Conservation (phyloP, 164 flowering plant genomes). For the Nymphaea colorata region DNA sequence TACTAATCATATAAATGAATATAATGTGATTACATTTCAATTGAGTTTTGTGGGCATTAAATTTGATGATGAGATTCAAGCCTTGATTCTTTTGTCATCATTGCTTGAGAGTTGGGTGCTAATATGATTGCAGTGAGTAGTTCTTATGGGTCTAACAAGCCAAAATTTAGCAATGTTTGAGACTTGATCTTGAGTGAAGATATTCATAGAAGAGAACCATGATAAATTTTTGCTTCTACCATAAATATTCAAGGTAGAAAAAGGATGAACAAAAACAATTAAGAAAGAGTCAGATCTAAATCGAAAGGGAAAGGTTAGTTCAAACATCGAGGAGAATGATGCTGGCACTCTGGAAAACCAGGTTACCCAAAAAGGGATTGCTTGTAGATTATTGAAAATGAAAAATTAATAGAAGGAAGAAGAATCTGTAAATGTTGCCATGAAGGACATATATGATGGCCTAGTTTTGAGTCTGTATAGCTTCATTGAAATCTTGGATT, state of each 20-base stretch:
- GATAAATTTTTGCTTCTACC: not conserved
- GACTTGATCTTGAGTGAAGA: not conserved
- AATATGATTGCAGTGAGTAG: not conserved
- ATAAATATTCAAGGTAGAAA: not conserved
- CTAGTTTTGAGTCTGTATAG: too few species aligned
- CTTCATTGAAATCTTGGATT: too few species aligned
- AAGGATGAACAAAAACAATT: not conserved
- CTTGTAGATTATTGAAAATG: not conserved
- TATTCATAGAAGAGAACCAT: not conserved
- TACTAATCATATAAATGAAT: not conserved
- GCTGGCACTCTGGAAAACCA: not conserved
- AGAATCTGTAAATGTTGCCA: not conserved
- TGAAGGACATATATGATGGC: too few species aligned
- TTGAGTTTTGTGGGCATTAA: not conserved
- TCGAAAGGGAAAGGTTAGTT: not conserved
- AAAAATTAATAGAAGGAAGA: not conserved
- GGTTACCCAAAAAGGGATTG: not conserved
- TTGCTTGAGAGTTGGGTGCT: not conserved
- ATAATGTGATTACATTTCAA: not conserved
- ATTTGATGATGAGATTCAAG: not conserved
- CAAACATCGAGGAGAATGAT: not conserved
- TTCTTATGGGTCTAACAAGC: not conserved
- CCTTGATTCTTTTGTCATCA: not conserved
- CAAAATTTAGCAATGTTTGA: not conserved
- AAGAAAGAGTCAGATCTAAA: not conserved